phyloP scores from a whole-genome alignment of 2,329 filamentous ascomycete species.

The Fusarium falciforme region DNA sequence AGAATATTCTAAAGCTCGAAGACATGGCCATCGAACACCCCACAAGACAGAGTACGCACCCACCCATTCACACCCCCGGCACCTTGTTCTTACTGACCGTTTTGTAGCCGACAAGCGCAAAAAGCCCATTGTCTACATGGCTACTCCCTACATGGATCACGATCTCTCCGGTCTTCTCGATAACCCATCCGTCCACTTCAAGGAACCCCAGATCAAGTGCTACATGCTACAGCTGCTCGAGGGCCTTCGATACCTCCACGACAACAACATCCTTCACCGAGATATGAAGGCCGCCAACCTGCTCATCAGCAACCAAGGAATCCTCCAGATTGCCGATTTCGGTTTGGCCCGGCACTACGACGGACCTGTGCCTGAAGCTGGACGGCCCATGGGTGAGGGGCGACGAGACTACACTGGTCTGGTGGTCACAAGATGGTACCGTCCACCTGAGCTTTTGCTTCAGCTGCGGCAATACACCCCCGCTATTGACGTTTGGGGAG shows the following conservation, averaged over 20 bases:
- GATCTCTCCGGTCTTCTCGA: constrained; percentile 97
- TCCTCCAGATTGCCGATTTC: constrained; percentile 97
- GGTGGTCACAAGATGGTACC: constrained; percentile 97
- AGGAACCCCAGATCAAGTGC: constrained; percentile 94
- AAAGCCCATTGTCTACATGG: constrained; percentile 95
- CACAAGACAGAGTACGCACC: constrained; percentile 67
- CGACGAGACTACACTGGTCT: constrained; percentile 94
- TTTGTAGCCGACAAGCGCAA: constrained; percentile 79
- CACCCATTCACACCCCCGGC: constrained; percentile 4
- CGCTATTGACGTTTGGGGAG: constrained; percentile 98
- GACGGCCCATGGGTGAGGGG: constrained; percentile 84
- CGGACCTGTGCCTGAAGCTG: constrained; percentile 80
- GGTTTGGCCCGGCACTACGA: constrained; percentile 94
- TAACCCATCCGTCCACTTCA: constrained; percentile 90
- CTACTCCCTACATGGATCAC: constrained; percentile 98
- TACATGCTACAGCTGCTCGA: constrained; percentile 95
- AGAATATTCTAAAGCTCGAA: constrained; percentile 86
- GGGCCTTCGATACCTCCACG: constrained; percentile 90
- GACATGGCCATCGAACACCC: constrained; percentile 95
- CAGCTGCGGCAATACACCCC: constrained; percentile 94
- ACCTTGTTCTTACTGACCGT: constrained; percentile 14
- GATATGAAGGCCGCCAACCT: constrained; percentile 99
- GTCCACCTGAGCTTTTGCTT: constrained; percentile 91
- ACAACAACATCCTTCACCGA: constrained; percentile 88
- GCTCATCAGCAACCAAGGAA: constrained; percentile 92